A percentile compares a stretch with the other conserved stretches of the same genome.
These are phyloP conservation scores for Paracoccidioides brasiliensis DNA, from an alignment of 2,329 filamentous ascomycete genomes.

Conservation along the genomic window DNA sequence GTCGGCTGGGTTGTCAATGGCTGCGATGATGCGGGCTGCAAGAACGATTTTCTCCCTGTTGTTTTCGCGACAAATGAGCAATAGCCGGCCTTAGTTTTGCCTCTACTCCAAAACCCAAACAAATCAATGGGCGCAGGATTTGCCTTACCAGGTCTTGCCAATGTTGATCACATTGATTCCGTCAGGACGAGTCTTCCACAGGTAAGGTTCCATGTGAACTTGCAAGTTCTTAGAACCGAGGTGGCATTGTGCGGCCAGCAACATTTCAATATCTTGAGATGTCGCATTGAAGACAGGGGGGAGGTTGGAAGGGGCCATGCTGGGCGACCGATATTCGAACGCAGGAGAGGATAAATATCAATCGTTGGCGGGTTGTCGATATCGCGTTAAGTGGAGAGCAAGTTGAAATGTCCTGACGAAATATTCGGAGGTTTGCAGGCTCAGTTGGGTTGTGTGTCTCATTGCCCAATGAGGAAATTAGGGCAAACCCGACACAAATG, in stretches of 20 bases:
- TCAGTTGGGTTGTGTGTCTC: constrained; percentile 6
- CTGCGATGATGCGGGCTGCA: constrained; percentile 94
- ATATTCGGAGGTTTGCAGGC: not conserved
- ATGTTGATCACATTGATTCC: constrained; percentile 99
- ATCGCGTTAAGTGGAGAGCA: constrained; percentile 12
- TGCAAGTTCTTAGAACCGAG: constrained; percentile 98
- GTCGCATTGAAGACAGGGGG: constrained; percentile 95
- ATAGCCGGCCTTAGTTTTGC: not conserved
- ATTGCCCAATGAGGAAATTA: constrained; percentile 6
- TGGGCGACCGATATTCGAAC: constrained; percentile 45
- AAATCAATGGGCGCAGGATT: not conserved
- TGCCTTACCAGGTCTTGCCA: constrained; percentile 92
- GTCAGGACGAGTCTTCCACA: constrained; percentile 98
- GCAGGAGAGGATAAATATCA: constrained; percentile 29
- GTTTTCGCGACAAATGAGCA: constrained; percentile 4
- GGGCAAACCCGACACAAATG: constrained; percentile 3
- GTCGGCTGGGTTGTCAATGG: constrained; percentile 98
- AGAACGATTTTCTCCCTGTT: constrained; percentile 98
- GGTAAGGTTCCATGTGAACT: constrained; percentile 98
- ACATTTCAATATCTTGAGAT: constrained; percentile 97
- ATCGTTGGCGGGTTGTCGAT: constrained; percentile 32
- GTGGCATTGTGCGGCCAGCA: constrained; percentile 92
- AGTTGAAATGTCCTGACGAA: constrained; percentile 6
- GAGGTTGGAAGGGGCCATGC: constrained; percentile 90
- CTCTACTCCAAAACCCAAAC: no score